A percentile compares a stretch with the other conserved stretches of the same genome.
These are phyloP conservation scores for Pseudogymnoascus sp. DNA, from an alignment of 2,329 filamentous ascomycete genomes.

Conservation along the genomic window DNA sequence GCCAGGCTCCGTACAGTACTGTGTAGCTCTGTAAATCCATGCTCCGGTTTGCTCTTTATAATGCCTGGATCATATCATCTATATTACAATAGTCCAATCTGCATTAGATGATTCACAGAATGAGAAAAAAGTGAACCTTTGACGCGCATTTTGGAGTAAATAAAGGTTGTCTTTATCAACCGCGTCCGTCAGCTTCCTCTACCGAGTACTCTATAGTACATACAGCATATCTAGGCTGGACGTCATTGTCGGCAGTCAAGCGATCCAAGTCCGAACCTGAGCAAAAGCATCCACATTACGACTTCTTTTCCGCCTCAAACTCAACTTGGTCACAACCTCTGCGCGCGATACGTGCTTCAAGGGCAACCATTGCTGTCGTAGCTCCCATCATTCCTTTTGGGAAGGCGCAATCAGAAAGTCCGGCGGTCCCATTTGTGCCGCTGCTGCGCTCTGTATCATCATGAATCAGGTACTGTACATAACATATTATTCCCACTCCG, in stretches of 20 bases:
- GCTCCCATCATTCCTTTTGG: slow-evolving; percentile 9
- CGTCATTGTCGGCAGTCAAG: slow-evolving; percentile 8
- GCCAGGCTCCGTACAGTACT: not conserved
- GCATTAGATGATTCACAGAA: not conserved
- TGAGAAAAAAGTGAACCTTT: not conserved
- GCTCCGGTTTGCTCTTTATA: not conserved
- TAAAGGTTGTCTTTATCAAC: not conserved
- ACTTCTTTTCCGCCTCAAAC: not conserved
- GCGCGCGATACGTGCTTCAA: slow-evolving; percentile 8
- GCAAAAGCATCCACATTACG: slow-evolving; percentile 9
- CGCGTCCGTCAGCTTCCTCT: not conserved
- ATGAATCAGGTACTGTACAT: slow-evolving; percentile 1
- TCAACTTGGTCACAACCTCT: slow-evolving; percentile 5
- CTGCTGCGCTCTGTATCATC: not conserved
- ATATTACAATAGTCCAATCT: not conserved
- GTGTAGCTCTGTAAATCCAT: slow-evolving; percentile 6
- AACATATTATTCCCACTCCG: not conserved
- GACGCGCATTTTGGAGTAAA: slow-evolving; percentile 5
- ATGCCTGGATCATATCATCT: not conserved
- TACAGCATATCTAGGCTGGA: slow-evolving; percentile 3
- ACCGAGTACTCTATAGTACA: not conserved
- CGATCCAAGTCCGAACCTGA: slow-evolving; percentile 4
- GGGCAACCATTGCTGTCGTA: slow-evolving; percentile 6
- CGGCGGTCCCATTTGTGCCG: slow-evolving; percentile 1
- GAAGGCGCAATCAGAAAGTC: slow-evolving; percentile 7